Evolutionary conservation across 345 rosid genomes (phyloP).

Genomic region (Aquilaria yunnanensis): DNA sequence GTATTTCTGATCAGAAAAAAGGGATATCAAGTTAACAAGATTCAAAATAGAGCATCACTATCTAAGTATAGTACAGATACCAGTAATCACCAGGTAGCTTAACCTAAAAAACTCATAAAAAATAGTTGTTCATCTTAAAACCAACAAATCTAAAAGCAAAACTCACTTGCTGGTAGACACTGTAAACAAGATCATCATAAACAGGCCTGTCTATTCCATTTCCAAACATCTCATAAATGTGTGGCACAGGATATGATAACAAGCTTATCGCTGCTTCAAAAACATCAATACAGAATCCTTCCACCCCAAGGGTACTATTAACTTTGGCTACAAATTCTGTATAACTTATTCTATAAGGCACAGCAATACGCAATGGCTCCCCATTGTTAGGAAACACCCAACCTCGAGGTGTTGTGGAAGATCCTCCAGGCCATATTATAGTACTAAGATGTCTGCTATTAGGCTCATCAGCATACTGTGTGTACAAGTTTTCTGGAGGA

Average conservation of each 20-base stretch:
- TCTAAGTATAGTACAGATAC: background rate
- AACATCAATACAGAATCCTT: constrained; percentile 74
- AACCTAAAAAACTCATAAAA: background rate
- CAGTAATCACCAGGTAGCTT: background rate
- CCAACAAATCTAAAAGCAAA: background rate
- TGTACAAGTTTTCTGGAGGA: constrained; percentile 48
- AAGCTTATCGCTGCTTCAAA: constrained; percentile 74
- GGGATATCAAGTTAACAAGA: constrained; percentile 5
- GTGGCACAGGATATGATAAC: constrained; percentile 80
- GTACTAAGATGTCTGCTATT: constrained; percentile 38
- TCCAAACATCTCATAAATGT: constrained; percentile 44
- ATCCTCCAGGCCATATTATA: constrained; percentile 76
- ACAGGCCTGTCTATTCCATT: constrained; percentile 51
- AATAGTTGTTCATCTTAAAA: background rate
- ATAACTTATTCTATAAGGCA: constrained; percentile 64
- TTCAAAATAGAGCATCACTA: background rate
- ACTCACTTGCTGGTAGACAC: constrained; percentile 59
- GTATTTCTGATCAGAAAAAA: constrained; percentile 36
- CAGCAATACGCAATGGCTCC: constrained; percentile 55
- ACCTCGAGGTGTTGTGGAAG: constrained; percentile 46
- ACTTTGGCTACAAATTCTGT: constrained; percentile 46
- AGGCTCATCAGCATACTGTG: constrained; percentile 25
- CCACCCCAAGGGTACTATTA: constrained; percentile 52
- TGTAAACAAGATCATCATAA: constrained; percentile 44
- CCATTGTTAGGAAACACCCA: constrained; percentile 87